Conservation (phyloP, 306 rosid genomes). For the Sophora flavescens region DNA sequence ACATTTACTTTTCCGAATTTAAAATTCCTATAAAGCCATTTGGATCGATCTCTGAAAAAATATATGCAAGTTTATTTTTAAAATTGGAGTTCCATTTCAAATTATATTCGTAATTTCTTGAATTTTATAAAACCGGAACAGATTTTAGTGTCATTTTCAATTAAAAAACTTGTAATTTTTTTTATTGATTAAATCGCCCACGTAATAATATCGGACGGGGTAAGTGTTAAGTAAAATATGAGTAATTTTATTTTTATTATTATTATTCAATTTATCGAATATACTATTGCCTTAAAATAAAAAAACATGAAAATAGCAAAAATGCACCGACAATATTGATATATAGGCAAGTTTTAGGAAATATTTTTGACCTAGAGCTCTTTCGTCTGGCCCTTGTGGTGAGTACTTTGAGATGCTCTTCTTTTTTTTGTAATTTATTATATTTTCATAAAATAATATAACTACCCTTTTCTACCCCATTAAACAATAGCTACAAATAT, state of each 20-base stretch:
- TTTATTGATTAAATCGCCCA: too few species aligned
- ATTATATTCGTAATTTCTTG: neutral
- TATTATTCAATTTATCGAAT: too few species aligned
- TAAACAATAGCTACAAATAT: too few species aligned
- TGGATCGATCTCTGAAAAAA: neutral
- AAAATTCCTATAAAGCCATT: neutral
- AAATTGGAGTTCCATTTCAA: neutral
- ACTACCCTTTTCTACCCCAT: neutral
- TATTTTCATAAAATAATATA: neutral
- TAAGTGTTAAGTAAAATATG: too few species aligned
- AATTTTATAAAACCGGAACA: neutral
- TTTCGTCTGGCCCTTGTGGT: conserved; percentile 22
- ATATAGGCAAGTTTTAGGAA: neutral
- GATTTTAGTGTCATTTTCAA: neutral
- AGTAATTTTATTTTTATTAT: too few species aligned
- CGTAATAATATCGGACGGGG: too few species aligned
- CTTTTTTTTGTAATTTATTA: neutral
- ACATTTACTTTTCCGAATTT: conserved; percentile 24
- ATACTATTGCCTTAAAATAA: neutral
- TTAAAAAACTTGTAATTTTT: neutral
- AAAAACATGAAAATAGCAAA: neutral
- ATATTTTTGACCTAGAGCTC: neutral
- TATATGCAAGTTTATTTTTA: neutral
- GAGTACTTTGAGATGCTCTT: neutral
- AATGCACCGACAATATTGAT: too few species aligned